Conservation (phyloP, 257 asterid genomes). For the Eucommia ulmoides region DNA sequence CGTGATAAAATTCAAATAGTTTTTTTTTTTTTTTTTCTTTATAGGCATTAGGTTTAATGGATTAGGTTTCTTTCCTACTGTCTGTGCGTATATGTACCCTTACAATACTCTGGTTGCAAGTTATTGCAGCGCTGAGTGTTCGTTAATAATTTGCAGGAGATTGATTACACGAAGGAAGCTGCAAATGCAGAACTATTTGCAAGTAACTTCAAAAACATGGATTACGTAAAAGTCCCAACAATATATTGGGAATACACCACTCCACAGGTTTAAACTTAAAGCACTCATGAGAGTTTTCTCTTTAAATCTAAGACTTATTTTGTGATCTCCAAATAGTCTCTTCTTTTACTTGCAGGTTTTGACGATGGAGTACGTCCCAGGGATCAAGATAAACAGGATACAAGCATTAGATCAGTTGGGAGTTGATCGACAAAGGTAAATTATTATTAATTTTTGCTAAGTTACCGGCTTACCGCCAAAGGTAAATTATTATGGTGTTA, state of each 20-base stretch:
- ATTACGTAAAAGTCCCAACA: constrained; percentile 75
- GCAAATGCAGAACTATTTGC: constrained; percentile 76
- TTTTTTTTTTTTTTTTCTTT: too few species aligned
- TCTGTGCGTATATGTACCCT: too few species aligned
- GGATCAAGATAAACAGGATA: constrained; percentile 86
- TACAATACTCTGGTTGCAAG: not conserved
- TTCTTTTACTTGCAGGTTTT: constrained; percentile 37
- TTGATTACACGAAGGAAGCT: constrained; percentile 85
- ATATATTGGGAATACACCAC: constrained; percentile 86
- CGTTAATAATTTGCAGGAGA: constrained; percentile 40
- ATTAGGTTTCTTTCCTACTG: too few species aligned
- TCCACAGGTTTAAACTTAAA: constrained; percentile 52
- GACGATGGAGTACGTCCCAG: constrained; percentile 91
- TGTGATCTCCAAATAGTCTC: constrained; percentile 6
- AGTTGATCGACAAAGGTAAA: constrained; percentile 76
- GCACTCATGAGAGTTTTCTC: constrained; percentile 9
- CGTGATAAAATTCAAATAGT: not conserved
- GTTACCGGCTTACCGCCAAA: too few species aligned
- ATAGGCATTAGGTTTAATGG: too few species aligned
- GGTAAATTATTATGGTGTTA: too few species aligned
- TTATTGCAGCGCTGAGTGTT: constrained; percentile 3
- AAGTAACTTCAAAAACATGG: constrained; percentile 58
- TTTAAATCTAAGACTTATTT: constrained; percentile 6
- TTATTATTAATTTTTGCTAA: too few species aligned
- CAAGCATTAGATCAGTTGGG: constrained; percentile 82